Percentiles rank a stretch among this genome's conserved stretches.
Evolutionary conservation across 768 basidiomycete genomes (phyloP).

Genomic region (Amanita rimosa): DNA sequence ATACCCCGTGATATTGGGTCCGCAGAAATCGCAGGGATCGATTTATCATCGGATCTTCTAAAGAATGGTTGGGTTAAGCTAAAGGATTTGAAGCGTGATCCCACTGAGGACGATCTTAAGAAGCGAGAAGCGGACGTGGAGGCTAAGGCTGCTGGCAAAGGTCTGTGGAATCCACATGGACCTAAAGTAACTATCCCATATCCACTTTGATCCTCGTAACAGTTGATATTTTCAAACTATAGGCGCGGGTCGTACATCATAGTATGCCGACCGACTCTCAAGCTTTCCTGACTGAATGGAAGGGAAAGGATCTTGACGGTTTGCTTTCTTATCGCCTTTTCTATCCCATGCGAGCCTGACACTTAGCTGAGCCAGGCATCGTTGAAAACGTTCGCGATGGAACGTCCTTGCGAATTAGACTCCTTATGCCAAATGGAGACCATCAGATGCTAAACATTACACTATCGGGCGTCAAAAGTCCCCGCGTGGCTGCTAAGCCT

Average conservation of each 20-base stretch:
- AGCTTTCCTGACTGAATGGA: slow-evolving; percentile 84
- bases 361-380: slow-evolving; percentile 42
- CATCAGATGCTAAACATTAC: slow-evolving; percentile 88
- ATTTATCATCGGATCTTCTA: slow-evolving; percentile 68
- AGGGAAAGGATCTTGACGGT: slow-evolving; percentile 88
- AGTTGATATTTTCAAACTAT: slow-evolving; percentile 6
- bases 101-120: slow-evolving; percentile 65
- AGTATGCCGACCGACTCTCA: slow-evolving; percentile 87
- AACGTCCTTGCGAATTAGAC: slow-evolving; percentile 77
- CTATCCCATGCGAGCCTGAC: not conserved
- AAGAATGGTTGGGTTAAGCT: slow-evolving; percentile 88
- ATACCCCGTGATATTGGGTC: slow-evolving; percentile 69
- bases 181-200: slow-evolving; percentile 36
- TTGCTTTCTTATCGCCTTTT: slow-evolving; percentile 9
- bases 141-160: slow-evolving; percentile 64
- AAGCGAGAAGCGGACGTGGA: slow-evolving; percentile 68
- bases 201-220: not conserved
- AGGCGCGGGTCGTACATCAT: slow-evolving; percentile 70
- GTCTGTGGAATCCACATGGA: slow-evolving; percentile 80
- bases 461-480: slow-evolving; percentile 71
- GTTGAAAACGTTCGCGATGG: slow-evolving; percentile 94
- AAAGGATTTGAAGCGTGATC: slow-evolving; percentile 79
- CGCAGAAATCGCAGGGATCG: slow-evolving; percentile 61
- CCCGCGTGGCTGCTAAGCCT: slow-evolving; percentile 57
- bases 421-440: slow-evolving; percentile 78